Evolutionary conservation across 257 asterid species (phyloP), one percentile per base, ranked within the genome.

Genomic region (Solanum piurae): DNA sequence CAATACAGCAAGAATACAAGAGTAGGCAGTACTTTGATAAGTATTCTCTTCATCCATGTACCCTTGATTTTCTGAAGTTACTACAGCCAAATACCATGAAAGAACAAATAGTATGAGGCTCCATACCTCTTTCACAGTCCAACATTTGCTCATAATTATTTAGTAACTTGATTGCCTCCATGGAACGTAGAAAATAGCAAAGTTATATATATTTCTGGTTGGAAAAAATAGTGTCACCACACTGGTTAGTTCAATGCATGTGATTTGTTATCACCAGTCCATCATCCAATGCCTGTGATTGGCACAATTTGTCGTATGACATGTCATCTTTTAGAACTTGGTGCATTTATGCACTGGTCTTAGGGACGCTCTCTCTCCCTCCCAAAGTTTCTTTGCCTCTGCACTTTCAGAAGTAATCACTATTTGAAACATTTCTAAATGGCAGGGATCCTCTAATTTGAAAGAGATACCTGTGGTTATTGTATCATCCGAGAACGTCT

Each of bases 401-500:
- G 31, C 38, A 71, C 6, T 31, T 29, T 71, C 23, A 29, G 76
- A 71, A 31, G n/a, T 71, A 14, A 71, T 31, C n/a, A 18, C 42
- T 71, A 71, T 33, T 71, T 34, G 40, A 29, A 71, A 33, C 76
- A 31, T 31, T 38, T 68, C 89, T 60, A 86, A 89, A 42, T 60
- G 64, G 82, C 92, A 92, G 92, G 93, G 83, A 83, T 88, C 93
- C 21, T 83, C 92, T 34, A 85, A 36, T 62, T 87, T 90, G 86
- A 92, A 52, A 86, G 92, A 88, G 46, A 86, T 92, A 77, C 94
- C 90, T 0, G 92, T 92, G 6, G 91, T 88, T 44, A 80, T 90
- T 20, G 87, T 92, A 7, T 90, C 94, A 60, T 90, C 94, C 13
- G 90, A 90, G 88, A 91, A 92, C 40, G 33, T 88, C 40, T 90